Evolutionary conservation across 2,329 filamentous ascomycete genomes (phyloP).

Genomic region (Gnomoniopsis sp.): DNA sequence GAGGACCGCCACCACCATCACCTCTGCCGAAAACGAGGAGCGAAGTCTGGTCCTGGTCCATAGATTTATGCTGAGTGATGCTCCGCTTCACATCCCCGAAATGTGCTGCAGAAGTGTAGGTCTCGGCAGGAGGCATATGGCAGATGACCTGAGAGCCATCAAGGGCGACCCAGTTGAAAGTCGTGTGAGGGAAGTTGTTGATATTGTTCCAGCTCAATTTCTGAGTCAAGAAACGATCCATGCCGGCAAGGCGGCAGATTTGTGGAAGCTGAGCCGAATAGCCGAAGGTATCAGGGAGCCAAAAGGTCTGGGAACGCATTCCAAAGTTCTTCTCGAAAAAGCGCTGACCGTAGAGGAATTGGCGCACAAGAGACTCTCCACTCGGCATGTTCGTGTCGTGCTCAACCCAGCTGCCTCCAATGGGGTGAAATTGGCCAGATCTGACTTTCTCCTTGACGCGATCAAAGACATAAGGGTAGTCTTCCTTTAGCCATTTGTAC

Average conservation of each 20-base stretch:
- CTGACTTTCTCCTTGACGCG: slow-evolving; percentile 89
- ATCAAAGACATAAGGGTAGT: slow-evolving; percentile 85
- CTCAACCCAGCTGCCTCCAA: slow-evolving; percentile 98
- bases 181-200: slow-evolving; percentile 97
- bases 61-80: slow-evolving; percentile 87
- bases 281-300: slow-evolving; percentile 97
- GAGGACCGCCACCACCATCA: slow-evolving; percentile 92
- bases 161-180: slow-evolving; percentile 96
- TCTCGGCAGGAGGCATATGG: slow-evolving; percentile 95
- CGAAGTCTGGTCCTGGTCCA: slow-evolving; percentile 89
- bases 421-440: slow-evolving; percentile 86
- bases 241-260: slow-evolving; percentile 87
- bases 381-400: slow-evolving; percentile 98
- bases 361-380: slow-evolving; percentile 87
- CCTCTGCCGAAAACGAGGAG: slow-evolving; percentile 94
- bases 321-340: slow-evolving; percentile 95
- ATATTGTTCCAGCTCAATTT: slow-evolving; percentile 99
- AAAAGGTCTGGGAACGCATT: slow-evolving; percentile 84
- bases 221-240: slow-evolving; percentile 95
- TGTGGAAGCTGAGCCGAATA: slow-evolving; percentile 95
- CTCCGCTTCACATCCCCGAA: slow-evolving; percentile 93
- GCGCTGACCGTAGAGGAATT: slow-evolving; percentile 93
- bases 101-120: slow-evolving; percentile 90
- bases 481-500: slow-evolving; percentile 92
- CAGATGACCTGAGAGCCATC: slow-evolving; percentile 96